Evolutionary conservation across 1,284 basidiomycete genomes (phyloP).

Genomic region (Erythrobasidium hasegawianum): DNA sequence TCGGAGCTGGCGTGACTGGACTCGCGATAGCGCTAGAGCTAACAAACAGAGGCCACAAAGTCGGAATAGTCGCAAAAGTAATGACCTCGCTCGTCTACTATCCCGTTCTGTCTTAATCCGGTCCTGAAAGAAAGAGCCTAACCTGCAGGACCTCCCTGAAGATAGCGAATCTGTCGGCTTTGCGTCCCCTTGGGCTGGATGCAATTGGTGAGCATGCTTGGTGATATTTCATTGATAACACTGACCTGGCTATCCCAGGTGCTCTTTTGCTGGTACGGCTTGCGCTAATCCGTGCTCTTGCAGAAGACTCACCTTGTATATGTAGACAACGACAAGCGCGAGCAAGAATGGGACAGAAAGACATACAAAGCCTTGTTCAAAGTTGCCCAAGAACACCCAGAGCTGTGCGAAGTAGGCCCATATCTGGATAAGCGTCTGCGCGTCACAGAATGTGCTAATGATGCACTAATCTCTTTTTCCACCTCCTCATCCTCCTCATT

Average conservation of each 20-base stretch:
- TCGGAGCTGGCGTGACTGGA: constrained; percentile 50
- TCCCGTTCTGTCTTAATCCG: no score
- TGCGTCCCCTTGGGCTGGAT: constrained; percentile 66
- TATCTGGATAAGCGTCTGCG: no score
- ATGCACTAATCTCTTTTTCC: constrained; percentile 30
- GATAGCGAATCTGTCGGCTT: constrained; percentile 61
- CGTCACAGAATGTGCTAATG: constrained; percentile 50
- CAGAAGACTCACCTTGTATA: constrained; percentile 3
- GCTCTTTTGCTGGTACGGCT: constrained; percentile 53
- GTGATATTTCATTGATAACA: not conserved
- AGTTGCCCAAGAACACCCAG: constrained; percentile 50
- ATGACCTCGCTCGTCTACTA: not conserved
- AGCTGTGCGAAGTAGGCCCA: constrained; percentile 55
- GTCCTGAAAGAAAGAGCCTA: no score
- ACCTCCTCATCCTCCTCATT: constrained; percentile 23
- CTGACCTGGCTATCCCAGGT: constrained; percentile 53
- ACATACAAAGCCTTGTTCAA: constrained; percentile 38
- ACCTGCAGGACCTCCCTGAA: constrained; percentile 58
- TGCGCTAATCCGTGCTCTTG: constrained; percentile 5
- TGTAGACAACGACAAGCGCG: constrained; percentile 52
- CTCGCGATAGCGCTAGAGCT: constrained; percentile 52
- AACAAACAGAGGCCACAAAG: constrained; percentile 52
- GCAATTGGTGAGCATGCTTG: constrained; percentile 43
- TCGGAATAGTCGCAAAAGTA: constrained; percentile 60
- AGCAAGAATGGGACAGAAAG: constrained; percentile 49